Evolutionary conservation across 2,329 filamentous ascomycete genomes (phyloP).

Genomic region (Beauveria caledonica): DNA sequence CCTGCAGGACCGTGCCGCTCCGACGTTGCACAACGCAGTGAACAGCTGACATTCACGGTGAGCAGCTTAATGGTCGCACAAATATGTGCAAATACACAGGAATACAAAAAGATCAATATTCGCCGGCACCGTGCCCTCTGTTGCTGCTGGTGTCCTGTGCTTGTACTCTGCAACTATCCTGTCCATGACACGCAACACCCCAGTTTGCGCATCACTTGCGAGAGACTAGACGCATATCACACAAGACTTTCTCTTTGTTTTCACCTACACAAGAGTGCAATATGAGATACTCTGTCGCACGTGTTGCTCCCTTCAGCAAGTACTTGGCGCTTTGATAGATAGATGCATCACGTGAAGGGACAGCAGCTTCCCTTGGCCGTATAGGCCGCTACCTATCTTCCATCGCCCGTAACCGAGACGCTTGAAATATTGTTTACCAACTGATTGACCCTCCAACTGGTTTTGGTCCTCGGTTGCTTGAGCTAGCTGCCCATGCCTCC

Average conservation of each 20-base stretch:
- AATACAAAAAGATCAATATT: background rate
- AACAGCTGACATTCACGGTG: background rate
- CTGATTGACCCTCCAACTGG: background rate
- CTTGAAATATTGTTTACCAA: background rate
- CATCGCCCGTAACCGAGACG: background rate
- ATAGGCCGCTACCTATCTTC: background rate
- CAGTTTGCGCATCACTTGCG: no score
- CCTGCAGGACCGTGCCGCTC: background rate
- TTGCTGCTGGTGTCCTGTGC: no score
- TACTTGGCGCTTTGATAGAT: background rate
- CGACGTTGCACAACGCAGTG: background rate
- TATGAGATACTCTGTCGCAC: background rate
- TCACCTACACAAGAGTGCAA: no score
- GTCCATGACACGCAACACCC: no score
- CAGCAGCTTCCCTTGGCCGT: background rate
- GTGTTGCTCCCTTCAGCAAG: background rate
- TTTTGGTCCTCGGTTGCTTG: background rate
- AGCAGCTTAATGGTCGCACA: background rate
- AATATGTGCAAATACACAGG: background rate
- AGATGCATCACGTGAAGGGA: background rate
- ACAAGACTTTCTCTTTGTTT: no score
- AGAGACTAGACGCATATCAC: no score
- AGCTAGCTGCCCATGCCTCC: no score
- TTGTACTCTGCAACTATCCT: no score
- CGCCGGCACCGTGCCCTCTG: background rate